Evolutionary conservation across 257 asterid genomes (phyloP).

Genomic region (Fraxinus anomala): DNA sequence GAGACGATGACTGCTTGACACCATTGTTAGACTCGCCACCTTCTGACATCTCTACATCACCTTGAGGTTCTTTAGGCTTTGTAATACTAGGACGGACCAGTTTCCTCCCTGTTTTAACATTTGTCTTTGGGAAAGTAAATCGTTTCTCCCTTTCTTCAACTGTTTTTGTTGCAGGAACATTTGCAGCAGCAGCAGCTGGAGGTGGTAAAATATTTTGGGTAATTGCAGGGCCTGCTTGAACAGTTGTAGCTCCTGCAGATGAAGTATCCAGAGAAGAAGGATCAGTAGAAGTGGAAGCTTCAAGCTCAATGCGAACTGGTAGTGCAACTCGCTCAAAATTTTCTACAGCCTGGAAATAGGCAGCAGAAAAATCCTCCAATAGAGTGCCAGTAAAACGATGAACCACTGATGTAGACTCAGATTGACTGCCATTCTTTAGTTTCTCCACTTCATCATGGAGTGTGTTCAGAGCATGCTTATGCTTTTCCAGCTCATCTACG

Average conservation of each 20-base stretch:
- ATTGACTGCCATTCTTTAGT: slow-evolving; percentile 48
- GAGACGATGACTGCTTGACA: slow-evolving; percentile 36
- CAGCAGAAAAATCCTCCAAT: slow-evolving; percentile 66
- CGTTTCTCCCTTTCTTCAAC: slow-evolving; percentile 63
- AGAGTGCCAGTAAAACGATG: slow-evolving; percentile 45
- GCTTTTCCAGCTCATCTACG: slow-evolving; percentile 69
- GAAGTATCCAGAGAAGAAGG: slow-evolving; percentile 42
- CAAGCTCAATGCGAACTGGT: slow-evolving; percentile 46
- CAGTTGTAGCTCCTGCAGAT: slow-evolving; percentile 33
- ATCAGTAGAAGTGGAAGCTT: slow-evolving; percentile 39
- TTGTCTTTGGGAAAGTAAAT: slow-evolving; percentile 41
- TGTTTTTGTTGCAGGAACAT: slow-evolving; percentile 38
- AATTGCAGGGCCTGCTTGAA: slow-evolving; percentile 41
- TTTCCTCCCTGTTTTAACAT: slow-evolving; percentile 59
- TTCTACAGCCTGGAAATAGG: slow-evolving; percentile 70
- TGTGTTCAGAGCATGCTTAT: slow-evolving; percentile 54
- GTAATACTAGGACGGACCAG: slow-evolving; percentile 85
- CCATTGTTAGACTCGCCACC: slow-evolving; percentile 50
- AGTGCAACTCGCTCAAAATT: slow-evolving; percentile 61
- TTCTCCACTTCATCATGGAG: slow-evolving; percentile 71
- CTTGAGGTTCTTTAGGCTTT: slow-evolving; percentile 76
- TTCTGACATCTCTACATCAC: slow-evolving; percentile 76
- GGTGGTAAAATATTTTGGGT: slow-evolving; percentile 30
- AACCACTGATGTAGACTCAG: slow-evolving; percentile 49
- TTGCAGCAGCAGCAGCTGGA: slow-evolving; percentile 29